Evolutionary conservation across 2,329 filamentous ascomycete genomes (phyloP), one percentile per base, ranked within the genome.

Genomic region (Diplodia corticola): DNA sequence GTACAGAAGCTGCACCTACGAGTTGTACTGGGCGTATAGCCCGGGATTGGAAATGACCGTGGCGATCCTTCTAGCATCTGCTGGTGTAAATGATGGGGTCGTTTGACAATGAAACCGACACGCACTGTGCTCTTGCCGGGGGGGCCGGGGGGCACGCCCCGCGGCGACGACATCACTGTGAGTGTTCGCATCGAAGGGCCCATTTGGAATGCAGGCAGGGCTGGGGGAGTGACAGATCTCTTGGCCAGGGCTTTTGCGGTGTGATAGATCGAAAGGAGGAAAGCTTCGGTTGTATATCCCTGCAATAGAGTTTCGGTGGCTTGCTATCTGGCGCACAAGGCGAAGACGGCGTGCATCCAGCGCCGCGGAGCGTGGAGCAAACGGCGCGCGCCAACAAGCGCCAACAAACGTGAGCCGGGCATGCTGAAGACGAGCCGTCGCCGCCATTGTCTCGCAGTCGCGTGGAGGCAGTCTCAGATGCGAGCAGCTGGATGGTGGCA

Each of bases 201-300:
- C n/a, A 61, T 61, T 49, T 61, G 40, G 57, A 61, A 49, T 60
- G 55, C 9, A 15, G 13, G 12, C 33, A 35, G 33, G 33, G 24
- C 55, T 15, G 28, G 6, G 22, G 24, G 57, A 33, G 35, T 49
- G 40, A 49, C 40, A 61, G 44, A 49, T 48, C 7, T 44, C 4
- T 26, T 26, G 35, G 33, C 9, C 33, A 15, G 54, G 35, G 22
- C 35, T 35, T 20, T 60, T 60, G 40, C 37, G 55, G 40, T 49
- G 57, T 35, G n/a, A 61, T 61, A n/a, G 26, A 17, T 37, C 44
- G 28, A 49, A 61, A 61, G 26, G 37, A 49, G 57, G n/a, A 49
- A 33, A 49, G 40, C n/a, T n/a, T 46, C 55, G 40, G 37, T 28
- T 46, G 55, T 22, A 44, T 30, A 49, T 35, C 37, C 26, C 26